Conservation (phyloP, 2,329 filamentous ascomycete genomes). For the Talaromyces atroroseus region DNA sequence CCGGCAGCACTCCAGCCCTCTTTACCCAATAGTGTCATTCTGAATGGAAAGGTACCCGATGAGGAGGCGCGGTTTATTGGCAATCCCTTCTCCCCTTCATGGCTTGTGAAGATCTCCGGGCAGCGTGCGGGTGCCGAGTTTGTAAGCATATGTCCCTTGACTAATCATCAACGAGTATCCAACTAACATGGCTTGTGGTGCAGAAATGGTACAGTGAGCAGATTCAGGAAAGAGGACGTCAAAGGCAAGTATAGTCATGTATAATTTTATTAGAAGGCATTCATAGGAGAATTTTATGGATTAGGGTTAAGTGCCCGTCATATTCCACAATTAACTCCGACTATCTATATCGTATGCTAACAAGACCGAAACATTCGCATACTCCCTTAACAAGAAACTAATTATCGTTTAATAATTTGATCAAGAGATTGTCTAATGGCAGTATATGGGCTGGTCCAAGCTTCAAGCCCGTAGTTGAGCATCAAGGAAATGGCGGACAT, state of each 20-base stretch:
- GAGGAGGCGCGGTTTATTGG: neutral
- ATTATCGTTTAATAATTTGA: too few relatives aligned
- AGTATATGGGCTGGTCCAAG: too few relatives aligned
- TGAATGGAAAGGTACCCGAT: neutral
- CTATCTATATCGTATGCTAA: neutral
- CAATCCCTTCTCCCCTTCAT: neutral
- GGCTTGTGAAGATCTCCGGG: constrained; percentile 1
- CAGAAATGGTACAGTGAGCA: neutral
- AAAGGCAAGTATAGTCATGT: neutral
- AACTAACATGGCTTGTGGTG: neutral
- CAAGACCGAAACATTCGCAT: too few relatives aligned
- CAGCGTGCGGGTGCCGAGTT: neutral
- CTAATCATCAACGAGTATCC: neutral
- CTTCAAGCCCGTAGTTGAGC: too few relatives aligned
- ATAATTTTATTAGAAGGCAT: too few relatives aligned
- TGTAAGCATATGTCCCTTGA: neutral
- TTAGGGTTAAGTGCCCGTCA: too few relatives aligned
- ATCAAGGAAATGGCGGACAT: too few relatives aligned
- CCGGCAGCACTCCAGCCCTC: constrained; percentile 9
- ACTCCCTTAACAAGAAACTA: too few relatives aligned
- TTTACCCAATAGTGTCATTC: neutral
- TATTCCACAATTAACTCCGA: too few relatives aligned
- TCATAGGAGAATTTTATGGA: too few relatives aligned
- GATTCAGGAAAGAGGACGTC: neutral
- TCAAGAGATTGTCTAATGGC: too few relatives aligned